Conservation (phyloP, 169 alveolate genomes). For the Babesia ovata region DNA sequence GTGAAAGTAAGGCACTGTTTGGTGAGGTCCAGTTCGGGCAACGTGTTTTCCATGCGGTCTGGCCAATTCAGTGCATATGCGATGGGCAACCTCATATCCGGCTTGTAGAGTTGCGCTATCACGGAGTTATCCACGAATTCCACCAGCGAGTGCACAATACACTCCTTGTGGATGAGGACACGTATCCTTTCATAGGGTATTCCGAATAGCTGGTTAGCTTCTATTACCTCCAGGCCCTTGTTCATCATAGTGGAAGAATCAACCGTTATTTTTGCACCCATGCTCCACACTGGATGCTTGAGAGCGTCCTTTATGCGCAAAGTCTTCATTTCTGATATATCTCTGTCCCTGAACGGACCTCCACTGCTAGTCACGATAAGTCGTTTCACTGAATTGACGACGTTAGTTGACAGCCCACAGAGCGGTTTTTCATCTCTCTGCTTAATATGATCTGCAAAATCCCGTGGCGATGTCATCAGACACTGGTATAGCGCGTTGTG, state of each 20-base stretch:
- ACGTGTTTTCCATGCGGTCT: constrained; percentile 14
- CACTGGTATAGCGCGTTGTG: constrained; percentile 87
- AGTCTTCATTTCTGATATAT: constrained; percentile 41
- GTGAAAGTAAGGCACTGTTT: constrained; percentile 66
- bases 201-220: constrained; percentile 84
- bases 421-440: constrained; percentile 41
- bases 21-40: constrained; percentile 63
- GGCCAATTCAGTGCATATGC: constrained; percentile 78
- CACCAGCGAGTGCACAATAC: constrained; percentile 82
- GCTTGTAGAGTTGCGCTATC: constrained; percentile 80
- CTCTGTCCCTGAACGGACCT: constrained; percentile 74
- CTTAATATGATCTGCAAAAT: constrained; percentile 41
- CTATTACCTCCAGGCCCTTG: constrained; percentile 85
- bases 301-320: constrained; percentile 66
- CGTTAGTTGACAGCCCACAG: constrained; percentile 24
- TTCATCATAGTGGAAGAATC: constrained; percentile 89
- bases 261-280: constrained; percentile 86
- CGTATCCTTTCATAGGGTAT: constrained; percentile 72
- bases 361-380: constrained; percentile 75
- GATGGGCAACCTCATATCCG: constrained; percentile 85
- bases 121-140: constrained; percentile 83
- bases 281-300: constrained; percentile 84
- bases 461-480: constrained; percentile 43
- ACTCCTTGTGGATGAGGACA: constrained; percentile 81
- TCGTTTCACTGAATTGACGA: constrained; percentile 55